A percentile compares a stretch with the other conserved stretches of the same genome.
Conservation (phyloP, 352 stramenopile genomes). For the Pythium aphanidermatum region DNA sequence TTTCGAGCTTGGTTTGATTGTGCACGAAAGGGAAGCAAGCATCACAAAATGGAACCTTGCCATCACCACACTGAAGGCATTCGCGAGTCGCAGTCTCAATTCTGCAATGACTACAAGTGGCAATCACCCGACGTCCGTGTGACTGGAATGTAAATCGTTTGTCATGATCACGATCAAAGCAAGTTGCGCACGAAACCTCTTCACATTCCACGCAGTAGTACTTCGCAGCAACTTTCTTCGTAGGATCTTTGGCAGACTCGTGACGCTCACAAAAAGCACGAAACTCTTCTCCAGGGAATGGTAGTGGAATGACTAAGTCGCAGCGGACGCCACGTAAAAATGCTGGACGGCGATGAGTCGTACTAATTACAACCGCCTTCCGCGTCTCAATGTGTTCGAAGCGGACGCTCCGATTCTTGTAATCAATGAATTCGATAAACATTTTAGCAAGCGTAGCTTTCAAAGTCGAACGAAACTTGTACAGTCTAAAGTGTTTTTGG, state of each 20-base stretch:
- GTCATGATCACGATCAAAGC: conserved; percentile 57
- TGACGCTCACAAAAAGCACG: conserved; percentile 58
- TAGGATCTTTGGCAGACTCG: conserved; percentile 27
- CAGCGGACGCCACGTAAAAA: conserved; percentile 53
- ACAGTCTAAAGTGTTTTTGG: conserved; percentile 38
- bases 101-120: conserved; percentile 40
- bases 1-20: conserved; percentile 1
- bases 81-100: conserved; percentile 56
- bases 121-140: conserved; percentile 32
- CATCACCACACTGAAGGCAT: conserved; percentile 58
- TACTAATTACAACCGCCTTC: conserved; percentile 18
- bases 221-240: conserved; percentile 25
- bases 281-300: conserved; percentile 68
- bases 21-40: conserved; percentile 56
- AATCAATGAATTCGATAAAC: conserved; percentile 61
- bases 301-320: conserved; percentile 43
- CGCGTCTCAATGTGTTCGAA: conserved; percentile 44
- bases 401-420: conserved; percentile 29
- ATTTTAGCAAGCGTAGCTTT: conserved; percentile 37
- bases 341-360: conserved; percentile 24
- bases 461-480: conserved; percentile 39
- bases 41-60: conserved; percentile 62
- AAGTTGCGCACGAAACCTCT: conserved; percentile 54
- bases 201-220: conserved; percentile 72
- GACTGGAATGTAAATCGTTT: conserved; percentile 37